Conservation (phyloP, 805 yeast genomes). For the Ogataea ganodermae region DNA sequence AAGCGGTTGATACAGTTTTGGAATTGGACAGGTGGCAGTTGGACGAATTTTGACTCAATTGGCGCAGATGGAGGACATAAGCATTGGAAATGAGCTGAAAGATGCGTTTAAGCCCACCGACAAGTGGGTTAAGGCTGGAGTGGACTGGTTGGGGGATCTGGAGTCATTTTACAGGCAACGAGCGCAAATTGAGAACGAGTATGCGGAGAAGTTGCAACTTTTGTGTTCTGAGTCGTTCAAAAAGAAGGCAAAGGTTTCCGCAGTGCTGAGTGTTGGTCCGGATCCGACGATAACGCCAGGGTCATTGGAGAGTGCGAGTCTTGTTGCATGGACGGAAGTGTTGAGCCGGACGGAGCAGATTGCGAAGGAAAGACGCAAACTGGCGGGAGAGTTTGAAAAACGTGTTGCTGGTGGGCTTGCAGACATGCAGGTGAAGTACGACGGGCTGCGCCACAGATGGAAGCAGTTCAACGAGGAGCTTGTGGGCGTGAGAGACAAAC, state of each 20-base stretch:
- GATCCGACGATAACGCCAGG: conserved; percentile 93
- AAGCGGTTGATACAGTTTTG: no score
- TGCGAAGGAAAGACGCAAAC: conserved; percentile 62
- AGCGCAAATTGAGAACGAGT: conserved; percentile 79
- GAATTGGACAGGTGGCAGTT: background rate
- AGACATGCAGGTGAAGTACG: conserved; percentile 54
- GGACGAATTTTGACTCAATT: background rate
- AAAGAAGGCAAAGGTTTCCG: conserved; percentile 69
- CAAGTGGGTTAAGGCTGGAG: conserved; percentile 76
- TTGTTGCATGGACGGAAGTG: conserved; percentile 89
- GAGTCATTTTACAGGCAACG: conserved; percentile 85
- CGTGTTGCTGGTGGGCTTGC: conserved; percentile 64
- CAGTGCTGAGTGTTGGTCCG: conserved; percentile 83
- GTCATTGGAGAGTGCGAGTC: conserved; percentile 81
- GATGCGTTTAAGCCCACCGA: conserved; percentile 79
- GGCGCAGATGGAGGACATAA: conserved; percentile 30
- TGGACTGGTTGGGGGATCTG: conserved; percentile 74
- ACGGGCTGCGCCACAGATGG: conserved; percentile 55
- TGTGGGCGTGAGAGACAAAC: conserved; percentile 45
- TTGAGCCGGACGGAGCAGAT: conserved; percentile 79
- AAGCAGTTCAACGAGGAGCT: conserved; percentile 62
- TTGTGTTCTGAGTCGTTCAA: conserved; percentile 70
- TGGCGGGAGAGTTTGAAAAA: conserved; percentile 59
- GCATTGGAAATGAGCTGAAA: conserved; percentile 71
- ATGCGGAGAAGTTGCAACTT: conserved; percentile 63